These are phyloP conservation scores for Bipolaris oryzae DNA, from an alignment of 2,329 filamentous ascomycete species.

Conservation along the genomic window DNA sequence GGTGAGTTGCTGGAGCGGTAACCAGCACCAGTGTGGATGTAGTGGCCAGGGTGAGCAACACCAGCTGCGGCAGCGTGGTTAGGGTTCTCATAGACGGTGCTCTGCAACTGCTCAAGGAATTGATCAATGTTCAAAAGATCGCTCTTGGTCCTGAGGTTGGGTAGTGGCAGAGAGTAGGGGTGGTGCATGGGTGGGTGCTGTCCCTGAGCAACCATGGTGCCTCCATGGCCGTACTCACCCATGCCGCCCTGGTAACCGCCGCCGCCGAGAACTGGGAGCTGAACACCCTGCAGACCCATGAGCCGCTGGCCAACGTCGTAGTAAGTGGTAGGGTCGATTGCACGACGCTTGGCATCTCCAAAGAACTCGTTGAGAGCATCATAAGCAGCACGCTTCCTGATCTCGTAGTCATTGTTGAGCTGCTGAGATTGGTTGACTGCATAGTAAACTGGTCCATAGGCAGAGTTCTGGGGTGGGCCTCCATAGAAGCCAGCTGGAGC, in stretches of 20 bases:
- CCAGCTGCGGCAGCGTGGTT: conserved; percentile 79
- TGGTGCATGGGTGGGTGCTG: conserved; percentile 73
- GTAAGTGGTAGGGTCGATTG: conserved; percentile 89
- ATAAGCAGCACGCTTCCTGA: conserved; percentile 77
- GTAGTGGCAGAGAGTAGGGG: conserved; percentile 82
- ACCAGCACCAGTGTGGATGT: conserved; percentile 59
- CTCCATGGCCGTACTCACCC: conserved; percentile 60
- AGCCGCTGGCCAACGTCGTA: conserved; percentile 88
- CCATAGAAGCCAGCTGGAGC: conserved; percentile 59
- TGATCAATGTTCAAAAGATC: conserved; percentile 93
- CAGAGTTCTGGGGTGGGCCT: conserved; percentile 59
- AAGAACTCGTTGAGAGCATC: conserved; percentile 95
- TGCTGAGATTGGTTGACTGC: conserved; percentile 71
- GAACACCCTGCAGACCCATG: conserved; percentile 75
- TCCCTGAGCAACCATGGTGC: conserved; percentile 61
- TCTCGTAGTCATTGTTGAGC: conserved; percentile 71
- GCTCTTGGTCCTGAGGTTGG: conserved; percentile 90
- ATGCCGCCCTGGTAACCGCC: conserved; percentile 48
- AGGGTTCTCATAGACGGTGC: conserved; percentile 92
- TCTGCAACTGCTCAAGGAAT: conserved; percentile 94
- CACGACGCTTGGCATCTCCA: conserved; percentile 86
- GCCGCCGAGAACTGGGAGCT: conserved; percentile 51
- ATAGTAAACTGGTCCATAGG: conserved; percentile 78
- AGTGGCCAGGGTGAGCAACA: conserved; percentile 76
- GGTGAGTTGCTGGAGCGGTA: conserved; percentile 66